These are phyloP conservation scores for Fusarium acutatum DNA, from an alignment of 2,329 filamentous ascomycete species.

Conservation along the genomic window DNA sequence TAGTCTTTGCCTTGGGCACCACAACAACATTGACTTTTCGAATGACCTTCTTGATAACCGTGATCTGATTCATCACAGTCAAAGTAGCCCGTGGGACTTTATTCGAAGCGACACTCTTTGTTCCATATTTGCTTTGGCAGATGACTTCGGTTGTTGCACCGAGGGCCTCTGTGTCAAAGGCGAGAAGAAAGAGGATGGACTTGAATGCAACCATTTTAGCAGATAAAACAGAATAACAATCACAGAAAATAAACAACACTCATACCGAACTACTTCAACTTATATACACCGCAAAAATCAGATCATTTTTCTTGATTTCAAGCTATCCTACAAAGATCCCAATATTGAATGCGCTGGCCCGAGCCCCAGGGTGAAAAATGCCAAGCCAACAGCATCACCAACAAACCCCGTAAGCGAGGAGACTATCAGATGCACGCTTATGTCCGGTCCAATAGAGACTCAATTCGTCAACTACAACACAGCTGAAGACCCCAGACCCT, in stretches of 20 bases:
- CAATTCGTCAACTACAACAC: background rate
- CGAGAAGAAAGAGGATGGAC: background rate
- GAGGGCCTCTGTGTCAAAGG: background rate
- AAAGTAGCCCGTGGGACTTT: background rate
- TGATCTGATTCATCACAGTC: background rate
- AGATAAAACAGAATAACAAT: background rate
- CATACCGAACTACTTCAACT: rapidly evolving
- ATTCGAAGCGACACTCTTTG: background rate
- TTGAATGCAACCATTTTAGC: background rate
- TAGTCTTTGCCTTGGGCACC: background rate
- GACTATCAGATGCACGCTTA: background rate
- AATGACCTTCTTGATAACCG: background rate
- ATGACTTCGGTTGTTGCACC: background rate
- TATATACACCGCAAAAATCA: background rate
- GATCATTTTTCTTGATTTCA: background rate
- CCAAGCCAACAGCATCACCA: background rate
- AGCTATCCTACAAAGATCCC: background rate
- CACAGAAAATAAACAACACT: rapidly evolving
- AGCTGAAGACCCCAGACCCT: background rate
- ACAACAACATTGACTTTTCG: background rate
- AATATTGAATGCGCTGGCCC: background rate
- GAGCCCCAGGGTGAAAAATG: background rate
- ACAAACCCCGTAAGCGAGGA: background rate
- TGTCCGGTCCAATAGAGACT: background rate
- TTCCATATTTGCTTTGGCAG: background rate